Base-by-base conservation (phyloP, 2,329 filamentous ascomycete species). In the Hymenoscyphus infarciens region DNA sequence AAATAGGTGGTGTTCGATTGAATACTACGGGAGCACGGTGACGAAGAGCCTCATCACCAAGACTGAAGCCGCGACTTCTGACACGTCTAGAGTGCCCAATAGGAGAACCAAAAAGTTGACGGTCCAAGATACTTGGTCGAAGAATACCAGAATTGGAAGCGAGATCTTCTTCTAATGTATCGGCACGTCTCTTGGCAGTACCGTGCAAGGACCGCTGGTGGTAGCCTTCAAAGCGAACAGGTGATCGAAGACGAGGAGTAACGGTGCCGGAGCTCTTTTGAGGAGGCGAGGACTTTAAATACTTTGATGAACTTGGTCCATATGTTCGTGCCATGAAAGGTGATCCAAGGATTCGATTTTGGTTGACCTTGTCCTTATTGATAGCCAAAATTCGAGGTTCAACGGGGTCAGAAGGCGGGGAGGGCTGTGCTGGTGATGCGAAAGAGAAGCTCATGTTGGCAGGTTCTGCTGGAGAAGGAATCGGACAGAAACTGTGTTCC, bases 251-350 rank as follows among this genome's bases (percentile, higher is more conserved):
- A 6, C 60, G 61, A 27, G 67, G 67, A 19, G 60, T 60, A 22
- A 57, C 19, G 7, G 60, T 62, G 57, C 69, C 64, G 8, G 66
- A 66, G 31, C 58, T 60, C 6, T 56, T 57, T 19, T 59, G 63
- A 35, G 66, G 59, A 39, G 64, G 63, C 7, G 66, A 67, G 31
- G 67, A 59, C 10, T 33, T 42, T 68, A 62, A 27, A 55, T 42
- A 29, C 60, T 61, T 39, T 65, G 58, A 85, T 13, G 84, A 84
- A 73, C 82, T 87, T 1, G 84, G 85, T 0, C 85, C 85, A 67
- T 87, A 87, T 67, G 84, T 87, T 64, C 78, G 81, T 35, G 83
- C 79, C 22, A 78, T 75, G 64, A 87, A 86, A 71, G 55, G 70
- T 49, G 72, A 67, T 6, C 68, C 71, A 5, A 74, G 66, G 60